Conservation (phyloP, 2,329 filamentous ascomycete genomes). For the Colletotrichum paranaense region DNA sequence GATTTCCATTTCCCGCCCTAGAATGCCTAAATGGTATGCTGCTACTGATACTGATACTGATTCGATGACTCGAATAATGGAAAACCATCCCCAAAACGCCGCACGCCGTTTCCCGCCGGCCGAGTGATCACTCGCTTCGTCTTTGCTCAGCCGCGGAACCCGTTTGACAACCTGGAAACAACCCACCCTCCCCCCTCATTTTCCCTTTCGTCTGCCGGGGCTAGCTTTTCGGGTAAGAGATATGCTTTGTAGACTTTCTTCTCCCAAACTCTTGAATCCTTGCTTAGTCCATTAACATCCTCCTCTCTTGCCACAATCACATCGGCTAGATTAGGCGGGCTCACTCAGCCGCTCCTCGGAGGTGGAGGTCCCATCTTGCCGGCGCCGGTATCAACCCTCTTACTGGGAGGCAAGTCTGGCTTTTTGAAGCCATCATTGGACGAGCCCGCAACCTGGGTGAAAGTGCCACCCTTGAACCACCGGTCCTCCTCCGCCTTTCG, state of each 20-base stretch:
- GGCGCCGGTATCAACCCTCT: conserved; percentile 76
- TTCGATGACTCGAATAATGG: not conserved
- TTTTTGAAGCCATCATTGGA: conserved; percentile 83
- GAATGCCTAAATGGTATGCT: not conserved
- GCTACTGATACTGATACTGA: not conserved
- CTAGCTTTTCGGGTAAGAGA: conserved; percentile 1
- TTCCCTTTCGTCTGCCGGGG: not conserved
- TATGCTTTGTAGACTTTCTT: conserved; percentile 1
- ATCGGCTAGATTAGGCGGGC: not conserved
- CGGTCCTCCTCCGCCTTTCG: conserved; percentile 93
- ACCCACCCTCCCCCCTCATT: not conserved
- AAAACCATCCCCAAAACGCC: conserved; percentile 23
- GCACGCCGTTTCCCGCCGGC: conserved; percentile 21
- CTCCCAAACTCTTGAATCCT: not conserved
- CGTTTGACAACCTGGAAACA: not conserved
- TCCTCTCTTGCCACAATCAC: not conserved
- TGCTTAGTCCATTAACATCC: not conserved
- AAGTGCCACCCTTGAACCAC: conserved; percentile 98
- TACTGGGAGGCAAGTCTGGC: conserved; percentile 77
- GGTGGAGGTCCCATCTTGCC: conserved; percentile 60
- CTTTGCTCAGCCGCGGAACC: conserved; percentile 4
- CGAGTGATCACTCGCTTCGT: not conserved
- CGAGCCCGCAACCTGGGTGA: conserved; percentile 81
- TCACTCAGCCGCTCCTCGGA: conserved; percentile 29
- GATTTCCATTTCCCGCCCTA: not conserved